phyloP scores from a whole-genome alignment of 2,329 filamentous ascomycete genomes.

The Didymella keratinophila region DNA sequence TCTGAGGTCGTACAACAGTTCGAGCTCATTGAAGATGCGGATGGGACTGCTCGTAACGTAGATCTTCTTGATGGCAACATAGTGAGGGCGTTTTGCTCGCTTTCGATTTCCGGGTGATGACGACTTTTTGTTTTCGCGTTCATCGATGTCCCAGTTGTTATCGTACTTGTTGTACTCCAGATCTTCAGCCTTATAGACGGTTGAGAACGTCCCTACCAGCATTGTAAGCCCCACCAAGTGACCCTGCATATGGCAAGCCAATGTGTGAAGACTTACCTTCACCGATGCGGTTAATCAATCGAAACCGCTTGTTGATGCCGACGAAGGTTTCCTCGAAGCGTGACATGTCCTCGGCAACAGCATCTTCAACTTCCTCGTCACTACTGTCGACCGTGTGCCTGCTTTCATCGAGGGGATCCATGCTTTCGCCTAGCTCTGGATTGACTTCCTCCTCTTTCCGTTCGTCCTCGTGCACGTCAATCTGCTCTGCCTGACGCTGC shows the following conservation, averaged over 20 bases:
- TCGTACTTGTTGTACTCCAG: slow-evolving; percentile 81
- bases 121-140: slow-evolving; percentile 71
- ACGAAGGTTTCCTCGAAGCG: slow-evolving; percentile 83
- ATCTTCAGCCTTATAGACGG: slow-evolving; percentile 98
- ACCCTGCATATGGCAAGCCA: slow-evolving; percentile 40
- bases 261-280: slow-evolving; percentile 69
- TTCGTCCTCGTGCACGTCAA: slow-evolving; percentile 41
- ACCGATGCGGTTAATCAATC: slow-evolving; percentile 94
- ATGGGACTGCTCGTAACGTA: slow-evolving; percentile 96
- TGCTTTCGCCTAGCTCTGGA: slow-evolving; percentile 57
- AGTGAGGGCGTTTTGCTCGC: slow-evolving; percentile 67
- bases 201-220: slow-evolving; percentile 87
- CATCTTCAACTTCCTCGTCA: slow-evolving; percentile 69
- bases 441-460: slow-evolving; percentile 50
- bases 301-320: slow-evolving; percentile 83
- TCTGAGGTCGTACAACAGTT: slow-evolving; percentile 86
- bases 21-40: slow-evolving; percentile 94
- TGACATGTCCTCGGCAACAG: slow-evolving; percentile 84
- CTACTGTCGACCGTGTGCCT: slow-evolving; percentile 56
- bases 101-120: slow-evolving; percentile 69
- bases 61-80: slow-evolving; percentile 98
- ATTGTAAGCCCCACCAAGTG: slow-evolving; percentile 35
- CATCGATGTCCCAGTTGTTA: slow-evolving; percentile 84
- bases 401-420: slow-evolving; percentile 59
- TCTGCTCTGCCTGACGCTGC: slow-evolving; percentile 37